Evolutionary conservation across 768 basidiomycete genomes (phyloP).

Genomic region (Trametes punicea): DNA sequence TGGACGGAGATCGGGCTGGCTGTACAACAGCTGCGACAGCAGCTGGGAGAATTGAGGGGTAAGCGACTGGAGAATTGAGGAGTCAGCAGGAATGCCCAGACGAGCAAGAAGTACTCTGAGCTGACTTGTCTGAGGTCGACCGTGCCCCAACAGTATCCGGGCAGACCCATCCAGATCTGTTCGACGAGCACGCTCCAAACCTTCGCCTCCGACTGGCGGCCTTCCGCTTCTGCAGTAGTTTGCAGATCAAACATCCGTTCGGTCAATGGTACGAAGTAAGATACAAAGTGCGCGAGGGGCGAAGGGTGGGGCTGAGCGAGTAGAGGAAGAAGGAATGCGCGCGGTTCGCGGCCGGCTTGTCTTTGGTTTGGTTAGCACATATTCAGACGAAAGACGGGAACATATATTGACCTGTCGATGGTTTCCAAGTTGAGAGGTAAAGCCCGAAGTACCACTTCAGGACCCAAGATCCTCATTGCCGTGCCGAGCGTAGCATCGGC

Average conservation of each 20-base stretch:
- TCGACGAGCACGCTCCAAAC: constrained; percentile 92
- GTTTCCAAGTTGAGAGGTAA: constrained; percentile 89
- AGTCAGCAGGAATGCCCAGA: background rate
- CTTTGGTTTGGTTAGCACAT: constrained; percentile 34
- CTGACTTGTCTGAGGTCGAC: constrained; percentile 69
- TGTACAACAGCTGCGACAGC: constrained; percentile 91
- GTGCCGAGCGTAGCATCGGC: constrained; percentile 76
- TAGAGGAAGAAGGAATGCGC: constrained; percentile 89
- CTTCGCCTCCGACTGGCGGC: constrained; percentile 81
- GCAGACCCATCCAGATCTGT: constrained; percentile 90
- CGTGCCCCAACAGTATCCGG: constrained; percentile 84
- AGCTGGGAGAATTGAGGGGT: constrained; percentile 78
- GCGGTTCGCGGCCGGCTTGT: constrained; percentile 72
- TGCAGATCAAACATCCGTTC: constrained; percentile 90
- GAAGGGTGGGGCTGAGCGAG: constrained; percentile 79
- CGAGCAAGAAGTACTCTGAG: background rate
- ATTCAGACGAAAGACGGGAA: background rate
- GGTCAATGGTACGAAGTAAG: constrained; percentile 90
- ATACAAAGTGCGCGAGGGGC: constrained; percentile 79
- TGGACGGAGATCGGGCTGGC: constrained; percentile 78
- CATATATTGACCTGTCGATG: constrained; percentile 58
- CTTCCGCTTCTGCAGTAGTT: constrained; percentile 71
- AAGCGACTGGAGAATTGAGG: constrained; percentile 53
- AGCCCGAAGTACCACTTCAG: constrained; percentile 65
- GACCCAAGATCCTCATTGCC: constrained; percentile 84